phyloP scores from a whole-genome alignment of 1,284 basidiomycete genomes.

The Psilocybe mexicana region DNA sequence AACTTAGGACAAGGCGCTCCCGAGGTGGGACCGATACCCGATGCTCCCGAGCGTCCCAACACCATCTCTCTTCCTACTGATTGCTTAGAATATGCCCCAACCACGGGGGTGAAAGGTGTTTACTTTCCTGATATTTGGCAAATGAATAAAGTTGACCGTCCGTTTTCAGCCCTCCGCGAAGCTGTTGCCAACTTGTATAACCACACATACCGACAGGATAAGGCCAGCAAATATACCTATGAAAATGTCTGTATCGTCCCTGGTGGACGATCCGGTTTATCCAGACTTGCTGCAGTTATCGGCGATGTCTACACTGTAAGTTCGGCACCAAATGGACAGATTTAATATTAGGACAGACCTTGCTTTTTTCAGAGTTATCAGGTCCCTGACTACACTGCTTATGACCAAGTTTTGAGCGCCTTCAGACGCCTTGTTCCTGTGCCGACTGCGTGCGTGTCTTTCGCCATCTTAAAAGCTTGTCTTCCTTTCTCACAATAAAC shows the following conservation, averaged over 20 bases:
- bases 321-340: conserved; percentile 1
- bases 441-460: conserved; percentile 79
- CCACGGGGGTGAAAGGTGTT: conserved; percentile 83
- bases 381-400: conserved; percentile 87
- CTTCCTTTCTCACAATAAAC: not conserved
- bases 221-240: conserved; percentile 80
- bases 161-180: conserved; percentile 52
- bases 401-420: conserved; percentile 82
- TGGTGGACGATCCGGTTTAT: conserved; percentile 86
- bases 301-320: conserved; percentile 78
- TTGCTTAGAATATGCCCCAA: conserved; percentile 91
- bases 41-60: conserved; percentile 67
- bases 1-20: conserved; percentile 87
- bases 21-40: conserved; percentile 83
- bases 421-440: conserved; percentile 91
- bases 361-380: conserved; percentile 62
- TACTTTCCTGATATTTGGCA: not conserved
- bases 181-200: conserved; percentile 90
- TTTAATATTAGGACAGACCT: not conserved
- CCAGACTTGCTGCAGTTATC: conserved; percentile 88
- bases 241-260: conserved; percentile 93
- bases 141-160: conserved; percentile 5
- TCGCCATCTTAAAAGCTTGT: conserved; percentile 6
- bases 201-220: conserved; percentile 79
- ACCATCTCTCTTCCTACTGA: conserved; percentile 66